Evolutionary conservation across 257 asterid genomes (phyloP).

Genomic region (Ajuga chamaepitys): DNA sequence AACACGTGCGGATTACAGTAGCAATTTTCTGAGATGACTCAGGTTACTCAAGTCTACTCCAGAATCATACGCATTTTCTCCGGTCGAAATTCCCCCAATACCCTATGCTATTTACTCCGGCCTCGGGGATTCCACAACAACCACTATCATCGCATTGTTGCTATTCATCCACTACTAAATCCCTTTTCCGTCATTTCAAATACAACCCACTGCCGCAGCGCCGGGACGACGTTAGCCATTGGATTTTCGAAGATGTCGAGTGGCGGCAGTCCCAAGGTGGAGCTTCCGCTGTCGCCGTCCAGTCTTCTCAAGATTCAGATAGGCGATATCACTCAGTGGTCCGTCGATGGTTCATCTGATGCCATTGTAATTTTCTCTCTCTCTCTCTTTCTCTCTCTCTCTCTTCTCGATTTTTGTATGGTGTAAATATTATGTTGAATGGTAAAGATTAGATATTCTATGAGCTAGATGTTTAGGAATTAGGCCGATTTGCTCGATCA

Average conservation of each 20-base stretch:
- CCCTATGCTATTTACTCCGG: conserved; percentile 14
- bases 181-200: conserved; percentile 24
- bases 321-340: conserved; percentile 89
- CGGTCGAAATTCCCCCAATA: conserved; percentile 11
- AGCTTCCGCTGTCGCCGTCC: conserved; percentile 47
- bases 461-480: neutral
- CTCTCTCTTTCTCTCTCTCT: neutral
- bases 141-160: neutral
- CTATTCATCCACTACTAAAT: conserved; percentile 14
- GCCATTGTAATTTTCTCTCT: conserved; percentile 56
- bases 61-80: conserved; percentile 18
- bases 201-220: conserved; percentile 8
- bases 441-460: neutral
- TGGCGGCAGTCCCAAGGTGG: conserved; percentile 28
- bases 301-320: conserved; percentile 54
- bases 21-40: too few relatives aligned
- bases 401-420: neutral
- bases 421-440: neutral
- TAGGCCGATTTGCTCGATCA: conserved; percentile 5
- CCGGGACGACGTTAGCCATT: conserved; percentile 16
- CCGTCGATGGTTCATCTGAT: conserved; percentile 80
- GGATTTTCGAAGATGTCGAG: conserved; percentile 51
- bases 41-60: conserved; percentile 3
- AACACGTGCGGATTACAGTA: too few relatives aligned
- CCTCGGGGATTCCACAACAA: neutral